These are phyloP conservation scores for Lithospermum erythrorhizon DNA, from an alignment of 257 asterid species.

Conservation along the genomic window DNA sequence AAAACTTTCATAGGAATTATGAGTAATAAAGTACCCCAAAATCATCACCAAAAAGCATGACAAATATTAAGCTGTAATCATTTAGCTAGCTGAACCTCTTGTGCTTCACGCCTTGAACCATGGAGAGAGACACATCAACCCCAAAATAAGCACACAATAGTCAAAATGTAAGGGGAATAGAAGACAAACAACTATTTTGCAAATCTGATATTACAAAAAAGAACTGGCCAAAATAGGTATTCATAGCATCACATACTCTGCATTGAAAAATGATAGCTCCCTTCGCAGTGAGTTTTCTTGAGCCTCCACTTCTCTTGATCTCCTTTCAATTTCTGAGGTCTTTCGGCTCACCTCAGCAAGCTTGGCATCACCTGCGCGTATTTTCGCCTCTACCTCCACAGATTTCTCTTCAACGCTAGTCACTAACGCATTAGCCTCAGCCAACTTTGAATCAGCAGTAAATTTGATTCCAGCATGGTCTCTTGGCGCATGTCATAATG, in stretches of 20 bases:
- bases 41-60: too few relatives aligned
- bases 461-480: slow-evolving; percentile 82
- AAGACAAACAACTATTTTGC: background rate
- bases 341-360: slow-evolving; percentile 86
- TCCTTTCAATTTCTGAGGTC: slow-evolving; percentile 77
- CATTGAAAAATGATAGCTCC: slow-evolving; percentile 50
- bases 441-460: slow-evolving; percentile 67
- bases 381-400: slow-evolving; percentile 78
- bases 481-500: slow-evolving; percentile 68
- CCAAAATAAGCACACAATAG: background rate
- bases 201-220: background rate
- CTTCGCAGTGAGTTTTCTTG: slow-evolving; percentile 75
- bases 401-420: slow-evolving; percentile 73
- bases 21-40: too few relatives aligned
- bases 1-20: too few relatives aligned
- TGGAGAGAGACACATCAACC: slow-evolving; percentile 12
- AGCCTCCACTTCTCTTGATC: slow-evolving; percentile 48
- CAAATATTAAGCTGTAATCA: too few relatives aligned
- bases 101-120: slow-evolving; percentile 56
- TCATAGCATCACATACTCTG: slow-evolving; percentile 49
- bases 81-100: too few relatives aligned
- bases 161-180: background rate
- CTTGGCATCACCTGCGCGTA: slow-evolving; percentile 78
- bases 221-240: background rate
- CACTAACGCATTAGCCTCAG: slow-evolving; percentile 66